These are phyloP conservation scores for Iris pallida DNA, from an alignment of 116 monocot genomes.

Conservation along the genomic window DNA sequence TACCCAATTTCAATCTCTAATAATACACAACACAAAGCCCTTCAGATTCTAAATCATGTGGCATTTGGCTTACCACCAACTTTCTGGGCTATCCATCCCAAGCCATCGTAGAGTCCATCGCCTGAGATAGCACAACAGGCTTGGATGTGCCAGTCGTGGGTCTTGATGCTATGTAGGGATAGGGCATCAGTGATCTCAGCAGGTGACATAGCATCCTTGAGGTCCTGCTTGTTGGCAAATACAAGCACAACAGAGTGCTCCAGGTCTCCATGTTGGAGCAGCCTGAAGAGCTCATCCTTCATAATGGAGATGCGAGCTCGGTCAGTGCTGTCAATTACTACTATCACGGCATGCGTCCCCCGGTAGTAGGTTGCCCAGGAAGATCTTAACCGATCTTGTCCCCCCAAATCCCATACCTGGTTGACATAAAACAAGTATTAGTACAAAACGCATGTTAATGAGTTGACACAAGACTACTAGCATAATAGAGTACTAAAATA, in stretches of 20 bases:
- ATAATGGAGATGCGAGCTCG: constrained; percentile 79
- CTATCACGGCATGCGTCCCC: constrained; percentile 83
- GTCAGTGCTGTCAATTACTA: constrained; percentile 89
- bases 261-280: constrained; percentile 77
- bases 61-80: constrained; percentile 52
- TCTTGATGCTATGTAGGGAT: constrained; percentile 90
- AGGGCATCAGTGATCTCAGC: constrained; percentile 88
- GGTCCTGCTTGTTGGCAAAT: constrained; percentile 97
- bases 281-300: constrained; percentile 83
- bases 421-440: neutral
- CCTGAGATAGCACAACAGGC: constrained; percentile 77
- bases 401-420: constrained; percentile 70
- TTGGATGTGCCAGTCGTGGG: constrained; percentile 98
- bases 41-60: neutral
- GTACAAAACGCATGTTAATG: no score
- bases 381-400: constrained; percentile 72
- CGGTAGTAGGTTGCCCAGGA: constrained; percentile 91
- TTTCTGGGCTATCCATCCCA: constrained; percentile 84
- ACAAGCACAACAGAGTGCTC: constrained; percentile 68
- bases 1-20: neutral
- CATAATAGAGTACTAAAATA: no score
- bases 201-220: constrained; percentile 93
- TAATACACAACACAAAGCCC: no score
- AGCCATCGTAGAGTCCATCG: constrained; percentile 77
- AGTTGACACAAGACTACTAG: no score